phyloP scores from a whole-genome alignment of 805 yeast genomes.

The Barnettozyma californica region DNA sequence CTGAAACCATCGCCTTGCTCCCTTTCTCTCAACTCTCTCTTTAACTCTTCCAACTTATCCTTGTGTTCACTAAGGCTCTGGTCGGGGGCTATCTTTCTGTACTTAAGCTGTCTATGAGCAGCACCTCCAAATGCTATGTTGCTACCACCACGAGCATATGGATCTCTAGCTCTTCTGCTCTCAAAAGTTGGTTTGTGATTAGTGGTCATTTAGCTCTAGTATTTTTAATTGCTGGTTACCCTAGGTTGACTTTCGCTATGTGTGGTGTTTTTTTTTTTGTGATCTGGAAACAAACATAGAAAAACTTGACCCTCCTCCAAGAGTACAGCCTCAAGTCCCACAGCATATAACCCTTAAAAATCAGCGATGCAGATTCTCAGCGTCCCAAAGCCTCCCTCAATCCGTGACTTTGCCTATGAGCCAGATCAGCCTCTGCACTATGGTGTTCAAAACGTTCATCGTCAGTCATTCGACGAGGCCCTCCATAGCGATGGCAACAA shows the following conservation, averaged over 20 bases:
- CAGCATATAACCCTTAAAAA: not conserved
- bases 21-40: constrained; percentile 14
- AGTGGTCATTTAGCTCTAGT: constrained; percentile 49
- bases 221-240: not conserved
- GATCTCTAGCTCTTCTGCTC: constrained; percentile 48
- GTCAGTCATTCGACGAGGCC: constrained; percentile 18
- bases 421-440: constrained; percentile 63
- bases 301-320: too few relatives aligned
- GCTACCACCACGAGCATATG: constrained; percentile 19
- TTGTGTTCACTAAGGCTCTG: constrained; percentile 5
- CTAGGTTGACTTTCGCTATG: too few relatives aligned
- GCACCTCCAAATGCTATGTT: constrained; percentile 27
- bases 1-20: constrained; percentile 5
- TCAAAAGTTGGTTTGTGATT: constrained; percentile 69
- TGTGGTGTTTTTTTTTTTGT: too few relatives aligned
- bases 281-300: too few relatives aligned
- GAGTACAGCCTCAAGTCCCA: too few relatives aligned
- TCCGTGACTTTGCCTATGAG: constrained; percentile 82
- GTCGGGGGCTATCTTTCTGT: constrained; percentile 24
- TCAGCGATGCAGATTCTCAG: constrained; percentile 7
- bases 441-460: constrained; percentile 40
- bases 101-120: constrained; percentile 49
- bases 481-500: not conserved
- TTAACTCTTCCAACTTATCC: constrained; percentile 18
- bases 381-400: constrained; percentile 28